Evolutionary conservation across 805 yeast genomes (phyloP).

Genomic region (Pichia occidentalis): DNA sequence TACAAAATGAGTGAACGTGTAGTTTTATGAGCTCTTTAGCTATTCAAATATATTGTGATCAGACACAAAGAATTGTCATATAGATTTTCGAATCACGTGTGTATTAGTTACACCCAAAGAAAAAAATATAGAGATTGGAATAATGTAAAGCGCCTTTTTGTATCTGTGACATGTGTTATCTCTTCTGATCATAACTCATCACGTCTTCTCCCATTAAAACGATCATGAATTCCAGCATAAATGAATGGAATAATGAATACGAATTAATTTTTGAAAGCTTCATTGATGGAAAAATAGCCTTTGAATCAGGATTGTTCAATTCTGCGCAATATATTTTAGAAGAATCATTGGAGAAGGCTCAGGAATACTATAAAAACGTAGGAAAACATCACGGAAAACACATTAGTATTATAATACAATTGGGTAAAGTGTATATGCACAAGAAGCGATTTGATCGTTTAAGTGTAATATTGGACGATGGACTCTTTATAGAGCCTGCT

Average conservation of each 20-base stretch:
- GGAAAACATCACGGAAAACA: constrained; percentile 3
- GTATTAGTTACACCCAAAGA: no score
- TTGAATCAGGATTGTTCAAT: constrained; percentile 3
- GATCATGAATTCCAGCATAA: no score
- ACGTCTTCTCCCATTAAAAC: no score
- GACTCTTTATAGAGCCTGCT: constrained; percentile 6
- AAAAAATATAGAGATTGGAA: no score
- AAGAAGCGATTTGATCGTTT: constrained; percentile 1
- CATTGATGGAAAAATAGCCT: constrained; percentile 2
- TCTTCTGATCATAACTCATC: no score
- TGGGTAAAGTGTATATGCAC: constrained; percentile 5
- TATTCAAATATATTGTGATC: not conserved
- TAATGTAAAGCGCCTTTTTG: no score
- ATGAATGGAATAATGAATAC: no score
- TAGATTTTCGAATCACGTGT: no score
- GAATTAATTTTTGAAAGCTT: constrained; percentile 1
- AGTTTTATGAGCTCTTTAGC: not conserved
- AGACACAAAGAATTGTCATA: not conserved
- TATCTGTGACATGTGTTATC: no score
- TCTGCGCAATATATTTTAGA: constrained; percentile 2
- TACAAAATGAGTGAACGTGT: constrained; percentile 9
- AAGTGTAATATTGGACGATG: constrained; percentile 1
- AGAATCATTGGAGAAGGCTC: not conserved
- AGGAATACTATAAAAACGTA: not conserved
- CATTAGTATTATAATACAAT: constrained; percentile 2